Evolutionary conservation across 495 filamentous ascomycete genomes (phyloP).

Genomic region (Aspergillus hancockii): DNA sequence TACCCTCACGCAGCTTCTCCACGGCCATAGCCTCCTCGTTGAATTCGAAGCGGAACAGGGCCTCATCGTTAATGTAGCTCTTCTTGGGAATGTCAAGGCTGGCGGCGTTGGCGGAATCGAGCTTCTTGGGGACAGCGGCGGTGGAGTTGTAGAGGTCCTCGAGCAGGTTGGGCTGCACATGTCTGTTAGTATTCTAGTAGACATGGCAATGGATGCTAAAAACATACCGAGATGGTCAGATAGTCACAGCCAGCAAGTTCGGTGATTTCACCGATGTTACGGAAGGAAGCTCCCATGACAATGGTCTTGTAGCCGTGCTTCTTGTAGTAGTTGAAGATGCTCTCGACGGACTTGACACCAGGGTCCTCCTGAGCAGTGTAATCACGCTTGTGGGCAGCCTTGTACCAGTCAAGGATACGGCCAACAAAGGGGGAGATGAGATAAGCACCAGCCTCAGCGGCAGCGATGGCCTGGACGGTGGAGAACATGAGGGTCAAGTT

Average conservation of each 20-base stretch:
- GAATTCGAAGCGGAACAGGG: constrained; percentile 96
- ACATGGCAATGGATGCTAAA: neutral
- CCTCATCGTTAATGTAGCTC: constrained; percentile 86
- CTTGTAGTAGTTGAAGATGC: constrained; percentile 99
- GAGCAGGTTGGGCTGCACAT: constrained; percentile 76
- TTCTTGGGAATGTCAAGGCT: constrained; percentile 80
- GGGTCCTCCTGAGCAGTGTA: constrained; percentile 89
- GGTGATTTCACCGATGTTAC: constrained; percentile 92
- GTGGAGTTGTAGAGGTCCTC: constrained; percentile 88
- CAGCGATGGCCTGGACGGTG: constrained; percentile 89
- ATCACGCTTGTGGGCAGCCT: constrained; percentile 91
- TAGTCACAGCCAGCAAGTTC: constrained; percentile 99
- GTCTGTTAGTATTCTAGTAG: constrained; percentile 5
- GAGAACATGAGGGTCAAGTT: constrained; percentile 99
- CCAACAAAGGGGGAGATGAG: constrained; percentile 99
- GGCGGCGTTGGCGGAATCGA: constrained; percentile 65
- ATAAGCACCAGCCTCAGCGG: constrained; percentile 94
- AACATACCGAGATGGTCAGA: constrained; percentile 89
- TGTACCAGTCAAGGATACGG: constrained; percentile 99
- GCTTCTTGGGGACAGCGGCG: constrained; percentile 86
- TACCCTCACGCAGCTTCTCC: constrained; percentile 98
- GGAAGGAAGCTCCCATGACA: constrained; percentile 99
- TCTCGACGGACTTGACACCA: constrained; percentile 92
- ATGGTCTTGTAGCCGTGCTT: constrained; percentile 98
- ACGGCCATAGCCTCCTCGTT: constrained; percentile 99